These are phyloP conservation scores for Populus euphratica DNA, from an alignment of 345 rosid genomes.

Conservation along the genomic window DNA sequence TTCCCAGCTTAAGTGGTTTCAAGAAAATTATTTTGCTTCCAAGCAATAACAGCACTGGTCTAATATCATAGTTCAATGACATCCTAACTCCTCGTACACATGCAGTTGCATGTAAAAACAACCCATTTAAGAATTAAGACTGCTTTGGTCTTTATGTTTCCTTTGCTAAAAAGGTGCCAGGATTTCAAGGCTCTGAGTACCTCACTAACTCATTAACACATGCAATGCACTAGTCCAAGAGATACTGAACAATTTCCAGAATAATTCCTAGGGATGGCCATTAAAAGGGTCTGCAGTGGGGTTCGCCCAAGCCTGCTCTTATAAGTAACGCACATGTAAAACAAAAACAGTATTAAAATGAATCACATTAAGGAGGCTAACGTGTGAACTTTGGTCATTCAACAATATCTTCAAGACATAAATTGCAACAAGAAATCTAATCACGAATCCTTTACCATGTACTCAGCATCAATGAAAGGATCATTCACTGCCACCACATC, in stretches of 20 bases:
- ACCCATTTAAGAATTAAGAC: background rate
- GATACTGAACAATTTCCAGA: background rate
- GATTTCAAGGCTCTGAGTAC: background rate
- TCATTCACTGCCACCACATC: conserved; percentile 93
- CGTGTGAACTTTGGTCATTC: background rate
- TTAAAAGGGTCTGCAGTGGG: background rate
- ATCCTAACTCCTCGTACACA: background rate
- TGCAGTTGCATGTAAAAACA: background rate
- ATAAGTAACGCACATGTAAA: background rate
- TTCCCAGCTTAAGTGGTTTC: background rate
- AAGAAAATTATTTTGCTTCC: background rate
- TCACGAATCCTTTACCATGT: conserved; percentile 61
- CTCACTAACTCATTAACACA: background rate
- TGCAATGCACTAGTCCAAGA: background rate
- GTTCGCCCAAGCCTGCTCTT: background rate
- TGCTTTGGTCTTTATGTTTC: background rate
- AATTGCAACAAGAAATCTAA: background rate
- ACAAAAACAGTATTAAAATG: background rate
- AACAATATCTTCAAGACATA: background rate
- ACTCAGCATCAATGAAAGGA: conserved; percentile 87
- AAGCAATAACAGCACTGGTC: background rate
- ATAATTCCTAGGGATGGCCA: background rate
- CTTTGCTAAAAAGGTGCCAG: background rate
- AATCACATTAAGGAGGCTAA: background rate
- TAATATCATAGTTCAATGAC: background rate